Conservation (phyloP, 768 basidiomycete genomes). For the Cantharellus cinnabarinus region DNA sequence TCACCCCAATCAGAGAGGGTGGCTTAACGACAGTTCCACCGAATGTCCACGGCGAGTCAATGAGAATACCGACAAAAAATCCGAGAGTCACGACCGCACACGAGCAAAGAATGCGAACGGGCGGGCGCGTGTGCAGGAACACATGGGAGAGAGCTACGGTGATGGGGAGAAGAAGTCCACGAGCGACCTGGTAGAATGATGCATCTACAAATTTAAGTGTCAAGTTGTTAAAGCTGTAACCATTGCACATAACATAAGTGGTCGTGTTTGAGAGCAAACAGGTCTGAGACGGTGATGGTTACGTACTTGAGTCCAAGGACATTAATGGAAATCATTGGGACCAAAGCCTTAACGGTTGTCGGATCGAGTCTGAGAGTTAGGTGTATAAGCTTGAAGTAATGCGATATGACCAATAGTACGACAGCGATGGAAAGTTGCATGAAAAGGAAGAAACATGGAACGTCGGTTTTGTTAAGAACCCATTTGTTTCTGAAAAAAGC, state of each 20-base stretch:
- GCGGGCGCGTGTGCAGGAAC: slow-evolving; percentile 57
- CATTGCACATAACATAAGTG: not conserved
- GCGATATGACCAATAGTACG: slow-evolving; percentile 44
- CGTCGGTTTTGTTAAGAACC: slow-evolving; percentile 56
- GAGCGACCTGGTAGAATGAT: slow-evolving; percentile 89
- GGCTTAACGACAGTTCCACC: not conserved
- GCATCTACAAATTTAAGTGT: slow-evolving; percentile 88
- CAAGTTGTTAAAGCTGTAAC: slow-evolving; percentile 60
- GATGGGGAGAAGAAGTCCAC: slow-evolving; percentile 82
- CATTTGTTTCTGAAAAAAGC: slow-evolving; percentile 54
- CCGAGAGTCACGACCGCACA: slow-evolving; percentile 72
- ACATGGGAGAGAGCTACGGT: slow-evolving; percentile 76
- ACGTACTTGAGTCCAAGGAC: slow-evolving; percentile 63
- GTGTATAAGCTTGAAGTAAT: slow-evolving; percentile 42
- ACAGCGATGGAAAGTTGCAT: slow-evolving; percentile 65
- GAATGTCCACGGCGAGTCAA: slow-evolving; percentile 25
- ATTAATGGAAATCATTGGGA: slow-evolving; percentile 56
- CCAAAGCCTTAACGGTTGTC: slow-evolving; percentile 48
- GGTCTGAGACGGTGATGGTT: slow-evolving; percentile 11
- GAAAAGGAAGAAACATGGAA: slow-evolving; percentile 76
- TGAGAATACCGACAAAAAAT: slow-evolving; percentile 79
- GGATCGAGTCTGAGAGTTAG: slow-evolving; percentile 43
- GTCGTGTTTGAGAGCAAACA: not conserved
- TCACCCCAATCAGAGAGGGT: slow-evolving; percentile 30
- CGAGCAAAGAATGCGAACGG: slow-evolving; percentile 47